Conservation (phyloP, 306 rosid species). For the Rosa chinensis region DNA sequence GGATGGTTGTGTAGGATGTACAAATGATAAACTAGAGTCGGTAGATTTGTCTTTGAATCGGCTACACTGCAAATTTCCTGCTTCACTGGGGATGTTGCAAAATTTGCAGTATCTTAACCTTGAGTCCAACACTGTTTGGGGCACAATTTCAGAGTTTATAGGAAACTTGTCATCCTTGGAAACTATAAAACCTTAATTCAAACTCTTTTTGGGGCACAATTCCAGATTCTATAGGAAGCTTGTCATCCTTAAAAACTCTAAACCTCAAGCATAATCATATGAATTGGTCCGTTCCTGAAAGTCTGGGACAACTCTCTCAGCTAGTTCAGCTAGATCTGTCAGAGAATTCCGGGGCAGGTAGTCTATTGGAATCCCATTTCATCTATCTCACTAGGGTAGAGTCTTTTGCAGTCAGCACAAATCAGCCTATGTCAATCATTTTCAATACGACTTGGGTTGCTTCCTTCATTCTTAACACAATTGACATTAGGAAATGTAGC, state of each 20-base stretch:
- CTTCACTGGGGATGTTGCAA: neutral
- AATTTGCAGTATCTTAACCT: neutral
- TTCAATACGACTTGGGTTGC: neutral
- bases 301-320: neutral
- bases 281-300: neutral
- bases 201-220: slow-evolving; percentile 20
- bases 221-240: slow-evolving; percentile 33
- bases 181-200: neutral
- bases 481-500: neutral
- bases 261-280: neutral
- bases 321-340: neutral
- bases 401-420: neutral
- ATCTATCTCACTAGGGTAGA: neutral
- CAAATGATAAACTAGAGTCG: neutral
- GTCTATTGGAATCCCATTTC: neutral
- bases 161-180: slow-evolving; percentile 30
- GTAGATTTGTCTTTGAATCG: slow-evolving; percentile 10
- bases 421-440: neutral
- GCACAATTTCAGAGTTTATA: slow-evolving; percentile 26
- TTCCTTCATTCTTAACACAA: no score
- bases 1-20: slow-evolving; percentile 19
- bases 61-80: neutral
- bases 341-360: neutral
- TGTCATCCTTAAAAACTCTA: slow-evolving; percentile 1
- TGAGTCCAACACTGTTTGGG: neutral